Percentiles rank a stretch among this genome's conserved stretches.
These are phyloP conservation scores for Solanum bulbocastanum DNA, from an alignment of 257 asterid species.

Conservation along the genomic window DNA sequence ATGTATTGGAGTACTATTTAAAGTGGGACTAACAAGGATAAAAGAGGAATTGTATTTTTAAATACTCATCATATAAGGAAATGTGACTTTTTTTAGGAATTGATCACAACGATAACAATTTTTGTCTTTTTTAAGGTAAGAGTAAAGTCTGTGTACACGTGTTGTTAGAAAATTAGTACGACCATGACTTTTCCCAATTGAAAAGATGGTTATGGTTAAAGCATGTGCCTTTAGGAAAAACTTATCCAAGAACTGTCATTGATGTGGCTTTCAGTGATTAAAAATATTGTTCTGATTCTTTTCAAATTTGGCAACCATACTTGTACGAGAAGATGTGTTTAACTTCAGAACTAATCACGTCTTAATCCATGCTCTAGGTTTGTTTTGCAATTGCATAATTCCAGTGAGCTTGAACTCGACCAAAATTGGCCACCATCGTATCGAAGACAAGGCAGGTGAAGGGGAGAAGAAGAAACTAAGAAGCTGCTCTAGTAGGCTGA, in stretches of 20 bases:
- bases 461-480: constrained; percentile 44
- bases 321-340: neutral
- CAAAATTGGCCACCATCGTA: constrained; percentile 41
- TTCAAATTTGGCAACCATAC: neutral
- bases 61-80: too few species aligned
- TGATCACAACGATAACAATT: neutral
- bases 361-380: constrained; percentile 21
- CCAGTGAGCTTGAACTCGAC: constrained; percentile 54
- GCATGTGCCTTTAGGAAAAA: neutral
- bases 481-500: constrained; percentile 30
- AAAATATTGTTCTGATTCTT: neutral
- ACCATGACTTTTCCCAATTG: neutral
- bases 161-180: neutral
- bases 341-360: neutral
- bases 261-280: neutral
- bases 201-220: neutral
- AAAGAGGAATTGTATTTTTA: too few species aligned
- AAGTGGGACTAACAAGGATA: too few species aligned
- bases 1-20: too few species aligned
- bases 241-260: neutral
- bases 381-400: constrained; percentile 60
- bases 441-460: constrained; percentile 41
- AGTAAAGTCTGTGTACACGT: neutral
- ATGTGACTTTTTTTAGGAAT: too few species aligned
- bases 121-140: neutral